Conservation (phyloP, 2,329 filamentous ascomycete species). For the Paraphaeosphaeria sporulosa region DNA sequence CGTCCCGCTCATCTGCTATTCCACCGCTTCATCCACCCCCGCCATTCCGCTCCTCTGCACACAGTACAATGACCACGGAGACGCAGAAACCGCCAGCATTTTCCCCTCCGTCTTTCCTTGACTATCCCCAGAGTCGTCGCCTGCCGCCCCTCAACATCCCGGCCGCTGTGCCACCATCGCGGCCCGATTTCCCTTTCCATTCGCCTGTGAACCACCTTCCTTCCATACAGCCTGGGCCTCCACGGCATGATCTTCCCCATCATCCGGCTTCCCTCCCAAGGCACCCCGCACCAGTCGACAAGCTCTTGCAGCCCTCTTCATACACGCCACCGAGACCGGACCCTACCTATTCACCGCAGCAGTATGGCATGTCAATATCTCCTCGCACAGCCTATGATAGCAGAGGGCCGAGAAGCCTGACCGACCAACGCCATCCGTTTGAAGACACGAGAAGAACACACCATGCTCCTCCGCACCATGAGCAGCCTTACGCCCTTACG, state of each 20-base stretch:
- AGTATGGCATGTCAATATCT: conserved; percentile 47
- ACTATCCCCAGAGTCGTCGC: conserved; percentile 47
- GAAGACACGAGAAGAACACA: conserved; percentile 42
- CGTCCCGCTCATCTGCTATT: conserved; percentile 52
- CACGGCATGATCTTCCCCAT: conserved; percentile 32
- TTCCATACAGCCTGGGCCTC: conserved; percentile 45
- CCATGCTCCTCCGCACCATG: conserved; percentile 36
- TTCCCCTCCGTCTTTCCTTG: conserved; percentile 50
- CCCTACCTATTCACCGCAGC: conserved; percentile 49
- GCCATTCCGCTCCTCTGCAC: conserved; percentile 41
- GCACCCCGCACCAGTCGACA: conserved; percentile 45
- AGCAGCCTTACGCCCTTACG: conserved; percentile 46
- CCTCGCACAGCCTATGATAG: conserved; percentile 46
- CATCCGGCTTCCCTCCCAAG: conserved; percentile 32
- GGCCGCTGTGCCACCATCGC: conserved; percentile 46
- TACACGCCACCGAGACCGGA: conserved; percentile 52
- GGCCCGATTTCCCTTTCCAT: conserved; percentile 48
- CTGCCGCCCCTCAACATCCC: conserved; percentile 50
- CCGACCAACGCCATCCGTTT: conserved; percentile 43
- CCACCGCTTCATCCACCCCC: conserved; percentile 52
- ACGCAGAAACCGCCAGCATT: conserved; percentile 54
- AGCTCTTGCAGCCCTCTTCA: conserved; percentile 45
- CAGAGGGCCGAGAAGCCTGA: conserved; percentile 35
- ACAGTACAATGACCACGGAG: conserved; percentile 51
- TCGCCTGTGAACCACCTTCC: conserved; percentile 49